Conservation (phyloP, 176 grass and related monocot genomes). For the Raddia guianensis region DNA sequence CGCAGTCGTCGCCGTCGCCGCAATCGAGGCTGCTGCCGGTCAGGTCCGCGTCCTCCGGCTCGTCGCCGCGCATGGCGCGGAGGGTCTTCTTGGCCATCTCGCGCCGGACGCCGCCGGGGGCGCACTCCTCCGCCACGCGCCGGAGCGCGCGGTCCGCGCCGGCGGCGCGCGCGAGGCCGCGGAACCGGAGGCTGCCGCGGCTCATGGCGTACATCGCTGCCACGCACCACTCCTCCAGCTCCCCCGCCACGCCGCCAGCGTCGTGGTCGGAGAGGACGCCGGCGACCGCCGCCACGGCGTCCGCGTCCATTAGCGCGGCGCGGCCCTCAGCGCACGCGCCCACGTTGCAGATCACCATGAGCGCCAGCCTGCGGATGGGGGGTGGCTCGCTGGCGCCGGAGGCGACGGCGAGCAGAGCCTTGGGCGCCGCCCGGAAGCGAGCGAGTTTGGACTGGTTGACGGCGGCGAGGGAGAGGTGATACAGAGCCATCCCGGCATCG, state of each 20-base stretch:
- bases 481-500: slow-evolving; percentile 84
- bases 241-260: background rate
- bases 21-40: slow-evolving; percentile 55
- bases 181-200: slow-evolving; percentile 73
- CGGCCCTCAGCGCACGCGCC: slow-evolving; percentile 61
- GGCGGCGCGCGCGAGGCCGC: slow-evolving; percentile 62
- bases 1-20: slow-evolving; percentile 57
- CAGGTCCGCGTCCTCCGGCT: slow-evolving; percentile 40
- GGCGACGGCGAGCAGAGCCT: slow-evolving; percentile 54
- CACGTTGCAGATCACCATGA: slow-evolving; percentile 89
- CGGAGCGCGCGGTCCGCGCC: slow-evolving; percentile 59
- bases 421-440: slow-evolving; percentile 54
- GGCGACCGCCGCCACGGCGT: slow-evolving; percentile 54
- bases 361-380: slow-evolving; percentile 57
- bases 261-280: slow-evolving; percentile 41
- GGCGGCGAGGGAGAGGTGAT: slow-evolving; percentile 72
- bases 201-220: slow-evolving; percentile 84
- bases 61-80: slow-evolving; percentile 57
- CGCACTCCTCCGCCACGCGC: slow-evolving; percentile 54
- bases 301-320: slow-evolving; percentile 75
- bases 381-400: slow-evolving; percentile 26
- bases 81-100: slow-evolving; percentile 84
- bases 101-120: slow-evolving; percentile 48
- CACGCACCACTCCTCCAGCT: slow-evolving; percentile 74
- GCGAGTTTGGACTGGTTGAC: slow-evolving; percentile 77